phyloP scores from a whole-genome alignment of 805 yeast species.

The Lipomyces yamadae region DNA sequence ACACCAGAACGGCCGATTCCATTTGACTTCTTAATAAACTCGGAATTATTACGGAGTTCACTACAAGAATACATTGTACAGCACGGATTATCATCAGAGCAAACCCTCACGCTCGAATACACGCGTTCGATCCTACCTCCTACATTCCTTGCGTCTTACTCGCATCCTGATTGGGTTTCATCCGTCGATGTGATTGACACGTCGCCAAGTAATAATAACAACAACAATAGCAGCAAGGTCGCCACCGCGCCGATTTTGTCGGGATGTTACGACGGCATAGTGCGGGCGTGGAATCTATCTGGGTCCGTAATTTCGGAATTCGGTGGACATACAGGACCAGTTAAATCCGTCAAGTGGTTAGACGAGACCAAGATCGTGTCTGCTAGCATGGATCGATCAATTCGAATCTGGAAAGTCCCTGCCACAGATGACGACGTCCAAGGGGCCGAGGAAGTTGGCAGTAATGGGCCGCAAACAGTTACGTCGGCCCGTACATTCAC shows the following conservation, averaged over 20 bases:
- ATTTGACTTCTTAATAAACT: conserved; percentile 89
- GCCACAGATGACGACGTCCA: conserved; percentile 57
- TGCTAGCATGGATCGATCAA: conserved; percentile 85
- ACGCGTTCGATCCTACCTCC: conserved; percentile 94
- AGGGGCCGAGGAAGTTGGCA: conserved; percentile 48
- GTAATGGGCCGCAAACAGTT: conserved; percentile 37
- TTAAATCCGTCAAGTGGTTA: conserved; percentile 82
- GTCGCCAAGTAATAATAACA: neutral
- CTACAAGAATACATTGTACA: conserved; percentile 76
- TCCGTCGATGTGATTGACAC: conserved; percentile 58
- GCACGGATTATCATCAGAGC: conserved; percentile 82
- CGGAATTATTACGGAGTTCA: conserved; percentile 68
- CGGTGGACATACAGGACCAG: conserved; percentile 86
- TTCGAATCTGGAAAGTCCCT: conserved; percentile 76
- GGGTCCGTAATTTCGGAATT: conserved; percentile 82
- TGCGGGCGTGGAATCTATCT: conserved; percentile 81
- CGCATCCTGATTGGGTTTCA: conserved; percentile 95
- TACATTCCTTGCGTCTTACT: conserved; percentile 82
- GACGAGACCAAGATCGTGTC: conserved; percentile 74
- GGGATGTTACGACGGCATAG: conserved; percentile 94
- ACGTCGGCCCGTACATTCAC: conserved; percentile 52
- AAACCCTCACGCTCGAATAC: conserved; percentile 79
- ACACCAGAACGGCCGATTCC: conserved; percentile 66
- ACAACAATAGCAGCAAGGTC: too few species aligned
- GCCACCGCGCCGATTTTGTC: conserved; percentile 61